Percentiles rank a stretch among this genome's conserved stretches.
These are phyloP conservation scores for Eutreptiella sp. DNA, from an alignment of 208 protist species.

Conservation along the genomic window DNA sequence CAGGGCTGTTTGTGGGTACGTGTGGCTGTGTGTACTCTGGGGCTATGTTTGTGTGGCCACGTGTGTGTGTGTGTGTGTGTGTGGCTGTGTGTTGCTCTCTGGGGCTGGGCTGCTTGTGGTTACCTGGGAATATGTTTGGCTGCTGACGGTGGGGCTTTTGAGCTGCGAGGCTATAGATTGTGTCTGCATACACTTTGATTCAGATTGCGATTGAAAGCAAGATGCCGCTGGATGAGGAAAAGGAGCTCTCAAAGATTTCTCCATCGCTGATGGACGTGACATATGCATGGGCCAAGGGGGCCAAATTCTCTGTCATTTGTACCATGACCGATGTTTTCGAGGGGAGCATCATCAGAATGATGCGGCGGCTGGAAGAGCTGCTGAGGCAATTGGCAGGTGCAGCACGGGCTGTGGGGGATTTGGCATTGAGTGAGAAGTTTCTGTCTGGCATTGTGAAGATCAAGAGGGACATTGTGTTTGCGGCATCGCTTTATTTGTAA, in stretches of 20 bases:
- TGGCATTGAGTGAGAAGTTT: slow-evolving; percentile 96
- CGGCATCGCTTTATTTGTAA: slow-evolving; percentile 95
- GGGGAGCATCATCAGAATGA: slow-evolving; percentile 93
- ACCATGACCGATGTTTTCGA: slow-evolving; percentile 97
- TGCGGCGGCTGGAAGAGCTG: slow-evolving; percentile 96
- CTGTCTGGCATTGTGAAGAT: slow-evolving; percentile 87
- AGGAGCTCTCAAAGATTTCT: slow-evolving; percentile 85
- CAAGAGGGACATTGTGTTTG: slow-evolving; percentile 99
- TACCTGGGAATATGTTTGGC: too few species aligned
- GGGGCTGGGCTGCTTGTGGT: too few species aligned
- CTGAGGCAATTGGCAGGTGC: slow-evolving; percentile 91
- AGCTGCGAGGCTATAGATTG: too few species aligned
- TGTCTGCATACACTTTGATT: slow-evolving; percentile 7
- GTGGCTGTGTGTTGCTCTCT: too few species aligned
- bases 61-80: too few species aligned
- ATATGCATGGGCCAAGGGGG: slow-evolving; percentile 91
- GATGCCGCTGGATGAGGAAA: slow-evolving; percentile 68
- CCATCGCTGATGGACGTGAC: slow-evolving; percentile 92
- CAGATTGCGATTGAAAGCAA: slow-evolving; percentile 68
- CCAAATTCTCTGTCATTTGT: slow-evolving; percentile 94
- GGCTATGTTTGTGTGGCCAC: too few species aligned
- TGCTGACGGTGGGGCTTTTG: too few species aligned
- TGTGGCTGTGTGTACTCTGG: too few species aligned
- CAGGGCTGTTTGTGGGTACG: too few species aligned
- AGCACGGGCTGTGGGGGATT: slow-evolving; percentile 94